These are phyloP conservation scores for Halenospora varia DNA, from an alignment of 495 filamentous ascomycete genomes.

Conservation along the genomic window DNA sequence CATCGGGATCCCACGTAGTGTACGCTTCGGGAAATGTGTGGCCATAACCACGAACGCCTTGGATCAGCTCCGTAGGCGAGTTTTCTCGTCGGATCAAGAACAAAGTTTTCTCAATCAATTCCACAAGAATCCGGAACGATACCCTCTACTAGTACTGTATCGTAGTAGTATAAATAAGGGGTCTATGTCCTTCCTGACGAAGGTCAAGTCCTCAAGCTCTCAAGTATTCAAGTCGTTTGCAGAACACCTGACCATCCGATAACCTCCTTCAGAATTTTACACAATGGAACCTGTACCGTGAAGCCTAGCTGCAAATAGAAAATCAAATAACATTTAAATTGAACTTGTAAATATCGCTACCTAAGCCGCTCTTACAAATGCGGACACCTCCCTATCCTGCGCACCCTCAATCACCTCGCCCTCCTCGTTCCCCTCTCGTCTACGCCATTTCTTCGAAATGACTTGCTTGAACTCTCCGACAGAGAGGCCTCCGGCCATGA, in stretches of 20 bases:
- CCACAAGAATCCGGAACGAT: slow-evolving; percentile 24
- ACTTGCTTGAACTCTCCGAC: slow-evolving; percentile 24
- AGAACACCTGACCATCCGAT: too few species aligned
- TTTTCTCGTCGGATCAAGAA: slow-evolving; percentile 61
- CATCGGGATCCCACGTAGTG: slow-evolving; percentile 51
- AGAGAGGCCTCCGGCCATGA: slow-evolving; percentile 15
- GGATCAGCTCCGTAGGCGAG: slow-evolving; percentile 48
- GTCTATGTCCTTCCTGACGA: too few species aligned
- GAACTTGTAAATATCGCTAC: neutral
- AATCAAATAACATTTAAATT: neutral
- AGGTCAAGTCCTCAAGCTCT: too few species aligned
- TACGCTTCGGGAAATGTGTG: slow-evolving; percentile 62
- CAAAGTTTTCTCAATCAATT: slow-evolving; percentile 41
- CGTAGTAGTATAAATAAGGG: too few species aligned
- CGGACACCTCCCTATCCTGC: slow-evolving; percentile 4
- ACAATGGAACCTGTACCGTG: neutral
- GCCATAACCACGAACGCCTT: slow-evolving; percentile 53
- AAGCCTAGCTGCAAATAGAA: neutral
- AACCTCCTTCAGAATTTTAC: too few species aligned
- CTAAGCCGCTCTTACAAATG: slow-evolving; percentile 2
- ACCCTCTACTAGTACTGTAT: slow-evolving; percentile 31
- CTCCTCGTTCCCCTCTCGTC: slow-evolving; percentile 26
- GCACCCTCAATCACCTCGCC: slow-evolving; percentile 1
- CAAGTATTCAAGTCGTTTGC: too few species aligned
- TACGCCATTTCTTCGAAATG: slow-evolving; percentile 26